Conservation (phyloP, 208 protist species). For the Crithidia bombi region DNA sequence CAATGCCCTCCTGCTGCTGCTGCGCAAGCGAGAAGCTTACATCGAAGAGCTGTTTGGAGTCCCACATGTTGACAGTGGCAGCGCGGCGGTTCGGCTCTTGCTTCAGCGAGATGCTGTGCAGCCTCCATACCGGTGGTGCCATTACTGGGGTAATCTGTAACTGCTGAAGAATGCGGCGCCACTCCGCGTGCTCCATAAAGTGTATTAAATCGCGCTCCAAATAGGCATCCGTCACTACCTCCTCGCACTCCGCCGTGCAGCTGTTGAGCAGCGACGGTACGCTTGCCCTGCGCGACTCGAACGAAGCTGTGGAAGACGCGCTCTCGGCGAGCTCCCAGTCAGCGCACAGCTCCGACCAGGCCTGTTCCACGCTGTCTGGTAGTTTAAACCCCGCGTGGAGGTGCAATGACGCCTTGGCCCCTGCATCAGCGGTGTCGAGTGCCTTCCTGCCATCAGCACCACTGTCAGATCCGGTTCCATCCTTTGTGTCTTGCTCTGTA, state of each 20-base stretch:
- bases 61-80: conserved; percentile 31
- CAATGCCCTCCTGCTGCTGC: conserved; percentile 22
- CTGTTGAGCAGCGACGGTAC: not conserved
- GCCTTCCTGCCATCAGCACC: too few relatives aligned
- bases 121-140: conserved; percentile 5
- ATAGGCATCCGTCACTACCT: conserved; percentile 29
- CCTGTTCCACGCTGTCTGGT: conserved; percentile 10
- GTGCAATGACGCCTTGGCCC: not conserved
- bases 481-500: not conserved
- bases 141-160: not conserved
- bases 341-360: conserved; percentile 15
- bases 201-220: conserved; percentile 30
- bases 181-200: conserved; percentile 32
- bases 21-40: conserved; percentile 22
- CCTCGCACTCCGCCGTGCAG: conserved; percentile 26
- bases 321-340: conserved; percentile 15
- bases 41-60: conserved; percentile 34
- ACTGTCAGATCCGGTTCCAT: too few relatives aligned
- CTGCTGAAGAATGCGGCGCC: conserved; percentile 13
- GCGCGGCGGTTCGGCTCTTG: conserved; percentile 31
- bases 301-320: not conserved
- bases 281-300: conserved; percentile 7
- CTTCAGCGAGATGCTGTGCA: conserved; percentile 36
- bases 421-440: too few relatives aligned
- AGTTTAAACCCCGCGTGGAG: not conserved